Evolutionary conservation across 768 basidiomycete genomes (phyloP), one percentile per base, ranked within the genome.

Genomic region (Lenzites betulinus): DNA sequence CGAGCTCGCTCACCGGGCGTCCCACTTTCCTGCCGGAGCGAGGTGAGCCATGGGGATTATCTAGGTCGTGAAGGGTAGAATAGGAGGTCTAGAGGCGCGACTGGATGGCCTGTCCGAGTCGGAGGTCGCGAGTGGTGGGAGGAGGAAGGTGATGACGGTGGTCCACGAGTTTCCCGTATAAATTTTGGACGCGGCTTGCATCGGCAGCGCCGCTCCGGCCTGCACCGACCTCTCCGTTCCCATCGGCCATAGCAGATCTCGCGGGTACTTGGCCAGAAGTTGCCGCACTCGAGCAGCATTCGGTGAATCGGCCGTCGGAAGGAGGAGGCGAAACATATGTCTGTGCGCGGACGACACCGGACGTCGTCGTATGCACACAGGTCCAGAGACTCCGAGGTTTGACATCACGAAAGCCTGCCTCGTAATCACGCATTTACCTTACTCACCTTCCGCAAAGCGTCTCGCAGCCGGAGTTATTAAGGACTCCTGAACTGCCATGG

Each of bases 21-120:
- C 88, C 89, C 89, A 91, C 77, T 89, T 90, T 63, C 78, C 77
- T 51, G 80, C 64, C 48, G 79, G 75, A 49, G 78, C 64, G 66
- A 81, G 72, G 65, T 80, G 71, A 61, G 88, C 81, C 83, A 85
- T 85, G 41, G 63, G 49, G 66, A 70, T 71, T 70, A 67, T 65
- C 66, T 65, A 63, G 61, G 56, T 62, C 57, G 63, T 69, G 64
- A 70, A 66, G 70, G 73, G 69, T 67, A 66, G 67, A 71, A 59
- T 75, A 74, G 67, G 59, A 16, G 38, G 66, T 66, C 68, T 58
- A 65, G 62, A 59, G 62, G 65, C 65, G 66, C 64, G 71, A 70
- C 64, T 71, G 71, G 71, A 69, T 65, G 66, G 59, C 73, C 69
- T 69, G 70, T 74, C 72, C 72, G 60, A 70, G 67, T 67, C 66